Base-by-base conservation (phyloP, 1,284 basidiomycete species). In the Marasmius fiardii region DNA sequence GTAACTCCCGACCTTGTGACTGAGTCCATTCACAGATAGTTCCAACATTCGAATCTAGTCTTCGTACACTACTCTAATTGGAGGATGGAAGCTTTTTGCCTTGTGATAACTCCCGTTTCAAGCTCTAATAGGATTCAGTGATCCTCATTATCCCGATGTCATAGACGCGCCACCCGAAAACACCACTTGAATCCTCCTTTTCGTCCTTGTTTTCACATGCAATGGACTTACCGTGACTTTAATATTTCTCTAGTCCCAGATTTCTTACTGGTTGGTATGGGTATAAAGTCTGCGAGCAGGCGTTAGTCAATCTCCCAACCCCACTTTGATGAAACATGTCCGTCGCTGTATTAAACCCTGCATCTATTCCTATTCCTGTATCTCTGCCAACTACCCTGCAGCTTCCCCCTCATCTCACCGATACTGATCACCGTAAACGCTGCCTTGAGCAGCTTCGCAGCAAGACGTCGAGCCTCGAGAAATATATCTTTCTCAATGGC, bases 401-500 rank as follows among this genome's bases (percentile, higher is more conserved):
- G 23, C 67, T 80, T 23, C 84, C 86, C 7, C 83, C 86, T 4
- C 75, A 78, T 57, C 72, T 85, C 58, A 67, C 72, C 45, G 68
- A 71, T 49, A 77, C 77, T 21, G 75, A 82, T 61, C 87, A 88
- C 63, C 76, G 77, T 39, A 74, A 78, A 54, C 78, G 85, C 57
- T 84, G 79, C 64, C 75, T 86, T 5, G 71, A 70, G 18, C 86
- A 89, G 67, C 72, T 89, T 26, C 79, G 83, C 56, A 77, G 78
- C 64, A 88, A 88, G 68, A 58, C 71, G 3, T 74, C 74, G 50
- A 69, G 72, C 18, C 75, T 89, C 58, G 85, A 87, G 58, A 85
- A 88, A 68, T 87, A 91, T 68, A 87, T 90, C 56, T 88, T 81
- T 67, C 78, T 91, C 58, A 78, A 76, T 41, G 79, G 80, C 14